These are phyloP conservation scores for Aspergillus latus DNA, from an alignment of 2,329 filamentous ascomycete species.

Conservation along the genomic window DNA sequence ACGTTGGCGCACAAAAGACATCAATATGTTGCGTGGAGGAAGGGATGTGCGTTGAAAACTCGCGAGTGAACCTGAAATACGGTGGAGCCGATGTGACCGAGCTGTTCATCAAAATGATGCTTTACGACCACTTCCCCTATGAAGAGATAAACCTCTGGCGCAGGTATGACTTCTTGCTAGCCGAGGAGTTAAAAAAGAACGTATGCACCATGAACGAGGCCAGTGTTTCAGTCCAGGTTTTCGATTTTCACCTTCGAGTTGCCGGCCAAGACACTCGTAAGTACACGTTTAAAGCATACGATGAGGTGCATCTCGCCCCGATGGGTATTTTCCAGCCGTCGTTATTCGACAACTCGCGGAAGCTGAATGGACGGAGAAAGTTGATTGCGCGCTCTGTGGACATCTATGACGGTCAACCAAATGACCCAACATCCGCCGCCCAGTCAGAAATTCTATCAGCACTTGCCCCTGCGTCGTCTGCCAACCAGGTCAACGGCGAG, in stretches of 20 bases:
- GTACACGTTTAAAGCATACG: slow-evolving; percentile 95
- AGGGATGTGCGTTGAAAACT: slow-evolving; percentile 91
- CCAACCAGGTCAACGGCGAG: slow-evolving; percentile 39
- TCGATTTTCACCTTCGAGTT: slow-evolving; percentile 86
- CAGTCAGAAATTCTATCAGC: slow-evolving; percentile 67
- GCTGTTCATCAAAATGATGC: slow-evolving; percentile 96
- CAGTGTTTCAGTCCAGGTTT: slow-evolving; percentile 83
- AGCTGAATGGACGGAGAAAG: slow-evolving; percentile 75
- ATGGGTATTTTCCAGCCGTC: slow-evolving; percentile 91
- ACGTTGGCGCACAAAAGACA: slow-evolving; percentile 95
- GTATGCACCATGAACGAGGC: slow-evolving; percentile 88
- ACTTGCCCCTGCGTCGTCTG: slow-evolving; percentile 44
- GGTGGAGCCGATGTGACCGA: slow-evolving; percentile 92
- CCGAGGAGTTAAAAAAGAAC: slow-evolving; percentile 93
- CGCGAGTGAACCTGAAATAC: slow-evolving; percentile 90
- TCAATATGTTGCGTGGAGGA: slow-evolving; percentile 97
- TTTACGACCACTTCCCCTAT: slow-evolving; percentile 94
- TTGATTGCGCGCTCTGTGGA: slow-evolving; percentile 87
- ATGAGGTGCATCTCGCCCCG: slow-evolving; percentile 89
- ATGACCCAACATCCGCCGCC: slow-evolving; percentile 83
- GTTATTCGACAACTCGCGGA: slow-evolving; percentile 79
- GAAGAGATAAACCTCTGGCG: slow-evolving; percentile 87
- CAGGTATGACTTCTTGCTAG: slow-evolving; percentile 87
- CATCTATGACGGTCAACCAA: slow-evolving; percentile 87
- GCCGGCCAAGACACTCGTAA: slow-evolving; percentile 87